Conservation (phyloP, 139 green algal genomes). For the Gonium pectorale region DNA sequence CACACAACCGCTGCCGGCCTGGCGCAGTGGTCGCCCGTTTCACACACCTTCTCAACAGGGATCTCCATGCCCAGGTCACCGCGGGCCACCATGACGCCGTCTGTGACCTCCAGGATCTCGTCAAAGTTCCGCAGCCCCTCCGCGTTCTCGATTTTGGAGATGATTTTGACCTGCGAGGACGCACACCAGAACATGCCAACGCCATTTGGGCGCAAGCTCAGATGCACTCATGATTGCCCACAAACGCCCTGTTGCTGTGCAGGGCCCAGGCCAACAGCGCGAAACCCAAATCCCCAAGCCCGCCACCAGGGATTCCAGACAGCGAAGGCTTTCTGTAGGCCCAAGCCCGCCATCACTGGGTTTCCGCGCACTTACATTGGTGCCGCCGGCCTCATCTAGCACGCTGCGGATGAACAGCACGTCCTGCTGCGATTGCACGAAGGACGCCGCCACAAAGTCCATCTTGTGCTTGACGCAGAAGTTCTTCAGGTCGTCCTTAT, state of each 20-base stretch:
- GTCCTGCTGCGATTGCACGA: conserved; percentile 67
- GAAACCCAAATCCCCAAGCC: too few relatives aligned
- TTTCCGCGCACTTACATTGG: conserved; percentile 43
- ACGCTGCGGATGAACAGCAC: conserved; percentile 71
- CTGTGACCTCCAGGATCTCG: conserved; percentile 74
- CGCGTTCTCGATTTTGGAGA: conserved; percentile 81
- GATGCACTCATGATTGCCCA: too few relatives aligned
- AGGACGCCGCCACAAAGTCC: conserved; percentile 74
- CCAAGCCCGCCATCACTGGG: too few relatives aligned
- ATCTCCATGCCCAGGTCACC: conserved; percentile 82
- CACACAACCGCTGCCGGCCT: too few relatives aligned
- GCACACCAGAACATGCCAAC: too few relatives aligned
- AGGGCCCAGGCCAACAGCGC: too few relatives aligned
- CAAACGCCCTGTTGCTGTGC: too few relatives aligned
- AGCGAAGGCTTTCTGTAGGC: too few relatives aligned
- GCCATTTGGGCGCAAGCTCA: too few relatives aligned
- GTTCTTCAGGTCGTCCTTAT: conserved; percentile 76
- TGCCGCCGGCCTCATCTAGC: conserved; percentile 66
- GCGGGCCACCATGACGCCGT: conserved; percentile 78
- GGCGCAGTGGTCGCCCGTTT: too few relatives aligned
- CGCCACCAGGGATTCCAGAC: too few relatives aligned
- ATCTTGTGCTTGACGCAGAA: conserved; percentile 73
- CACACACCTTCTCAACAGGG: conserved; percentile 43
- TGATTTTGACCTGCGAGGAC: conserved; percentile 66
- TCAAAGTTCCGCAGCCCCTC: conserved; percentile 76